These are phyloP conservation scores for Thermoascus crustaceus DNA, from an alignment of 2,329 filamentous ascomycete species.

Conservation along the genomic window DNA sequence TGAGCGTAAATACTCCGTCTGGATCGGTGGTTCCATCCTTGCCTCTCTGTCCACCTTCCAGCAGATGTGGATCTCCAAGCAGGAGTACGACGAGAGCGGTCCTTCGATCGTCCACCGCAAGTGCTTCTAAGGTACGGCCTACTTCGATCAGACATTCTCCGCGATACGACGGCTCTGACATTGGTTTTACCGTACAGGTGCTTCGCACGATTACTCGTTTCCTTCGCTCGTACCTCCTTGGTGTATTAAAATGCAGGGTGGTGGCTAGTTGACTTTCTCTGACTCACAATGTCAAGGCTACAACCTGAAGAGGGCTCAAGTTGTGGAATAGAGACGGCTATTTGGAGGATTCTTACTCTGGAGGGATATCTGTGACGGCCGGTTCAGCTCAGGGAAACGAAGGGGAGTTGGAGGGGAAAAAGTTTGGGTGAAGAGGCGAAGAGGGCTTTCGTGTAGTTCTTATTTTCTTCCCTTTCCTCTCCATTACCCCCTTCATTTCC, in stretches of 20 bases:
- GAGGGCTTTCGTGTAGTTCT: background rate
- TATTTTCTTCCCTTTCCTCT: background rate
- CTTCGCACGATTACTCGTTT: slow-evolving; percentile 20
- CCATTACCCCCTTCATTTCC: background rate
- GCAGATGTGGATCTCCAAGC: slow-evolving; percentile 99
- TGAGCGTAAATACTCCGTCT: slow-evolving; percentile 99
- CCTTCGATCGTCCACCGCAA: slow-evolving; percentile 99
- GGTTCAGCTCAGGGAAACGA: slow-evolving; percentile 8
- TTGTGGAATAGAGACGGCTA: slow-evolving; percentile 32
- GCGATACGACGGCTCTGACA: background rate
- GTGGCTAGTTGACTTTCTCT: slow-evolving; percentile 29
- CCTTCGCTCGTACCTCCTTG: slow-evolving; percentile 32
- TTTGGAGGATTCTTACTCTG: slow-evolving; percentile 16
- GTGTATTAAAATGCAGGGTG: slow-evolving; percentile 35
- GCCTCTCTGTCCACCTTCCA: slow-evolving; percentile 99
- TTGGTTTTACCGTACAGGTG: slow-evolving; percentile 4
- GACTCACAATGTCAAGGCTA: slow-evolving; percentile 33
- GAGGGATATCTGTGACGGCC: slow-evolving; percentile 12
- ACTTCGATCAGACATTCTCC: too few relatives aligned
- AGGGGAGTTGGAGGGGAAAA: slow-evolving; percentile 4
- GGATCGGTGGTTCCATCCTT: slow-evolving; percentile 99
- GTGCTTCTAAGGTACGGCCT: slow-evolving; percentile 81
- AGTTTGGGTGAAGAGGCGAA: slow-evolving; percentile 7
- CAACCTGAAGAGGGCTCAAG: slow-evolving; percentile 33
- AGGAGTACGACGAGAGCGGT: slow-evolving; percentile 99